Percentiles rank a stretch among this genome's conserved stretches.
Conservation (phyloP, 345 rosid species). For the Camelina laxa region DNA sequence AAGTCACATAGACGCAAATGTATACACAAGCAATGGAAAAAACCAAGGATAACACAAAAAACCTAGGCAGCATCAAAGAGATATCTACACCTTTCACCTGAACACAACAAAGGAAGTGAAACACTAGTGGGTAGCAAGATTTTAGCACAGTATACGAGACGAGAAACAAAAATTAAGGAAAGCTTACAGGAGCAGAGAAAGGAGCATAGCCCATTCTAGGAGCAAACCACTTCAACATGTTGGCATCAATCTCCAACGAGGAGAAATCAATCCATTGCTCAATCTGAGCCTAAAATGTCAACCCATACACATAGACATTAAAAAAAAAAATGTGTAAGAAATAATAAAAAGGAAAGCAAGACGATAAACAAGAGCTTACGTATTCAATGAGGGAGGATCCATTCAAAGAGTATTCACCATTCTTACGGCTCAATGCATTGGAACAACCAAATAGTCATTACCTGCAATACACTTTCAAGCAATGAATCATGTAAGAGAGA, state of each 20-base stretch:
- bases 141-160: background rate
- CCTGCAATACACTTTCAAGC: background rate
- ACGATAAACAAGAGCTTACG: slow-evolving; percentile 50
- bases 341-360: background rate
- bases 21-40: background rate
- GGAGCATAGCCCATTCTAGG: slow-evolving; percentile 65
- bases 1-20: background rate
- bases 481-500: background rate
- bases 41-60: background rate
- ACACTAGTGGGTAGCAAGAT: background rate
- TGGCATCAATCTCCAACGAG: slow-evolving; percentile 73
- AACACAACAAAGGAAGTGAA: too few relatives aligned
- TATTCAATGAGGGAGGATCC: slow-evolving; percentile 76
- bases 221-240: slow-evolving; percentile 58
- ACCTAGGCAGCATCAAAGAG: too few relatives aligned
- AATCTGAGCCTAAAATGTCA: slow-evolving; percentile 63
- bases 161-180: background rate
- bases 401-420: slow-evolving; percentile 66
- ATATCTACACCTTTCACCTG: too few relatives aligned
- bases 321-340: background rate
- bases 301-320: background rate
- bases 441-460: slow-evolving; percentile 16
- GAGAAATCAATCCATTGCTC: slow-evolving; percentile 98
- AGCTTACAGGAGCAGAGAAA: slow-evolving; percentile 79
- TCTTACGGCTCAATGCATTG: slow-evolving; percentile 63